Percentiles rank a stretch among this genome's conserved stretches.
These are phyloP conservation scores for Thalassiosira ordinaria DNA, from an alignment of 352 stramenopile species.

Conservation along the genomic window DNA sequence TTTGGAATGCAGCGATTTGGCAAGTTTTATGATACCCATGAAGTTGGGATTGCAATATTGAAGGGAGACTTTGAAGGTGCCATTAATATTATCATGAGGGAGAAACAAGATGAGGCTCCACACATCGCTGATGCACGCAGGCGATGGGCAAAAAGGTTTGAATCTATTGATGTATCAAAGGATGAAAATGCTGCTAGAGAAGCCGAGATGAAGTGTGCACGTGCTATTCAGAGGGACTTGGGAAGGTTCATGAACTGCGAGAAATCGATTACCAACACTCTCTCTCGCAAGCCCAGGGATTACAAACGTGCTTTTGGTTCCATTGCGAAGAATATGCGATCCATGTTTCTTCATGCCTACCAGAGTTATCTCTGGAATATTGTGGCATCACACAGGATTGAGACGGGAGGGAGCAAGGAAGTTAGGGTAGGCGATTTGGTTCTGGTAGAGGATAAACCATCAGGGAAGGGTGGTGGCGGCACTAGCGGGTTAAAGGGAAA, in stretches of 20 bases:
- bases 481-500: slow-evolving; percentile 67
- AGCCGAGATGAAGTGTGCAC: slow-evolving; percentile 67
- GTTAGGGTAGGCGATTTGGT: slow-evolving; percentile 93
- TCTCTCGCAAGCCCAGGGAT: slow-evolving; percentile 74
- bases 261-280: slow-evolving; percentile 66
- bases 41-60: slow-evolving; percentile 93
- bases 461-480: slow-evolving; percentile 50
- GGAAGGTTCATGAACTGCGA: slow-evolving; percentile 79
- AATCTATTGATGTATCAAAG: slow-evolving; percentile 46
- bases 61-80: slow-evolving; percentile 91
- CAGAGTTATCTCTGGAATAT: slow-evolving; percentile 97
- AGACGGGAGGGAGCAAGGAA: slow-evolving; percentile 81
- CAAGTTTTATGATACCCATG: slow-evolving; percentile 90
- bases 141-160: slow-evolving; percentile 75
- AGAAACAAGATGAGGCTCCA: slow-evolving; percentile 69
- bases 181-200: slow-evolving; percentile 52
- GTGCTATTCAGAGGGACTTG: slow-evolving; percentile 57
- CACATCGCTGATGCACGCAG: slow-evolving; percentile 53
- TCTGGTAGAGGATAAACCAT: slow-evolving; percentile 66
- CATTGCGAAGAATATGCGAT: slow-evolving; percentile 83
- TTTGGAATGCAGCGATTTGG: slow-evolving; percentile 97
- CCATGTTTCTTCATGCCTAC: slow-evolving; percentile 88
- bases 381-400: slow-evolving; percentile 90
- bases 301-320: slow-evolving; percentile 81
- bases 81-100: slow-evolving; percentile 91